Percentiles rank a stretch among this genome's conserved stretches.
Conservation (phyloP, 2,329 filamentous ascomycete genomes). For the Fusarium redolens region DNA sequence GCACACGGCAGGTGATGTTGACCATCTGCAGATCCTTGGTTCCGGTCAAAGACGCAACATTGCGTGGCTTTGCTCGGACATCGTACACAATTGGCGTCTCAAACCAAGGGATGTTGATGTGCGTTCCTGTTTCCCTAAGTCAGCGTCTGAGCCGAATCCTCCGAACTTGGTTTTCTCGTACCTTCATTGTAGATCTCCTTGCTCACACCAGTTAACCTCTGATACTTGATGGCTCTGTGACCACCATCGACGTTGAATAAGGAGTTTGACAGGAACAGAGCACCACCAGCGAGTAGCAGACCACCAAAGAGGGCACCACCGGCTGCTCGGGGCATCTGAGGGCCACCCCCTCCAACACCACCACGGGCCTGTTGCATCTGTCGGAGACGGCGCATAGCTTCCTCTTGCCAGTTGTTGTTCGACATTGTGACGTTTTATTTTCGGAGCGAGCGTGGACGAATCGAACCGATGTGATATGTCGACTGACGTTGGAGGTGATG, state of each 20-base stretch:
- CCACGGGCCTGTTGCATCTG: slow-evolving; percentile 59
- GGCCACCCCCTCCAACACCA: slow-evolving; percentile 57
- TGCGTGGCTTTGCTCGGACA: slow-evolving; percentile 96
- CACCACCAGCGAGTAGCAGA: slow-evolving; percentile 60
- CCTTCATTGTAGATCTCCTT: slow-evolving; percentile 98
- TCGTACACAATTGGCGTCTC: slow-evolving; percentile 98
- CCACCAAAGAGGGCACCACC: slow-evolving; percentile 56
- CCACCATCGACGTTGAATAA: slow-evolving; percentile 93
- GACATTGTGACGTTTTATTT: slow-evolving; percentile 45
- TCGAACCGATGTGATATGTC: slow-evolving; percentile 31
- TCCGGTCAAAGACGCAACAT: slow-evolving; percentile 94
- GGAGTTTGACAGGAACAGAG: slow-evolving; percentile 67
- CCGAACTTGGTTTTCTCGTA: slow-evolving; percentile 51
- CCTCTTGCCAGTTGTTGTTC: slow-evolving; percentile 59
- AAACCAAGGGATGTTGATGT: slow-evolving; percentile 95
- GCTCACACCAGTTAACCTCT: slow-evolving; percentile 88
- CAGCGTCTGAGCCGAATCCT: slow-evolving; percentile 30
- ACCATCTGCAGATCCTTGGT: slow-evolving; percentile 99
- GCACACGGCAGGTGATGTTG: slow-evolving; percentile 99
- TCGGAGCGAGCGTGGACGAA: slow-evolving; percentile 2
- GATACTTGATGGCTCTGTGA: slow-evolving; percentile 99
- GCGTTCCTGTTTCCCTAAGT: slow-evolving; percentile 74
- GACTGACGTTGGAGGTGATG: slow-evolving; percentile 24
- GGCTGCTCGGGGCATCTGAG: slow-evolving; percentile 55
- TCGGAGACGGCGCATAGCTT: slow-evolving; percentile 63